These are phyloP conservation scores for Hypoxylon subgilvum DNA, from an alignment of 495 filamentous ascomycete genomes.

Conservation along the genomic window DNA sequence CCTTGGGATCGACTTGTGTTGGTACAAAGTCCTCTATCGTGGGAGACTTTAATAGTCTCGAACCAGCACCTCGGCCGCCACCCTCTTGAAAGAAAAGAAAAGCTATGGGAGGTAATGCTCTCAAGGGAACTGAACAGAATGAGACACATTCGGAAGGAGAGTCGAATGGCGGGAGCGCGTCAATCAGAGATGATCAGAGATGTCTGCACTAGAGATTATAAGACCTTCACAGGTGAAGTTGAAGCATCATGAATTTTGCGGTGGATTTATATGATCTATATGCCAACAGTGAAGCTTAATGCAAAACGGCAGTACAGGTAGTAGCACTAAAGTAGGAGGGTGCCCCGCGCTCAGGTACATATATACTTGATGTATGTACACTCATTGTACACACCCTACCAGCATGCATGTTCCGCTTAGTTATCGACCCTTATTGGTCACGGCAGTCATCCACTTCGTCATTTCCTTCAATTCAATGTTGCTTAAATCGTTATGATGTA, in stretches of 20 bases:
- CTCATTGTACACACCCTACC: constrained; percentile 24
- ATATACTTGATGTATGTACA: constrained; percentile 15
- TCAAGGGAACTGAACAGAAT: too few species aligned
- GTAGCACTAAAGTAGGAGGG: too few species aligned
- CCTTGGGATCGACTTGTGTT: constrained; percentile 23
- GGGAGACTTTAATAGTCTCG: constrained; percentile 25
- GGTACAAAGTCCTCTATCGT: constrained; percentile 21
- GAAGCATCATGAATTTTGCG: too few species aligned
- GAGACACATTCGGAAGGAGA: background rate
- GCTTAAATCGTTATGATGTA: background rate
- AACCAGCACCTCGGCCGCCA: constrained; percentile 14
- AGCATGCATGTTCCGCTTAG: background rate
- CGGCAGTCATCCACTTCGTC: constrained; percentile 13
- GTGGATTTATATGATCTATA: too few species aligned
- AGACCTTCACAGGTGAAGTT: too few species aligned
- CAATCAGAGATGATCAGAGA: too few species aligned
- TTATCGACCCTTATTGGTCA: constrained; percentile 18
- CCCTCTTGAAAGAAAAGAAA: too few species aligned
- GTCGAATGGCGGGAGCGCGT: background rate
- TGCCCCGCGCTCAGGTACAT: background rate
- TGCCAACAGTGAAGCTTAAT: too few species aligned
- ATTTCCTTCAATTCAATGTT: constrained; percentile 22
- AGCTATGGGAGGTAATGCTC: too few species aligned
- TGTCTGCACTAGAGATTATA: background rate
- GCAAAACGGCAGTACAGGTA: too few species aligned